phyloP scores from a whole-genome alignment of 1,139 yeast species.

The Yamadazyma atlantica region DNA sequence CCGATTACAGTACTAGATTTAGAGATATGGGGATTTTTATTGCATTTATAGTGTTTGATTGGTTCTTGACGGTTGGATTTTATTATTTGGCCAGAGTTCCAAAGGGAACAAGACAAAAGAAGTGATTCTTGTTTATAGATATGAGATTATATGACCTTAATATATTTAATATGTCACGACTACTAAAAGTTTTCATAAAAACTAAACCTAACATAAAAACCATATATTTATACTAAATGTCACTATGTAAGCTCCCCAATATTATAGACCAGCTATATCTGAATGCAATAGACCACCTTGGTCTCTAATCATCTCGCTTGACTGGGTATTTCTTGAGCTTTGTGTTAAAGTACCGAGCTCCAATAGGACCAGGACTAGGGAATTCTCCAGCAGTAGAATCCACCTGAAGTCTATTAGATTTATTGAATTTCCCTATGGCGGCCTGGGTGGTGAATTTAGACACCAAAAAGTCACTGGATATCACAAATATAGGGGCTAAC shows the following conservation, averaged over 20 bases:
- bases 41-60: slow-evolving; percentile 25
- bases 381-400: not conserved
- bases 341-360: slow-evolving; percentile 15
- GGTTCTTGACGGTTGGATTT: slow-evolving; percentile 34
- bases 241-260: no score
- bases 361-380: slow-evolving; percentile 4
- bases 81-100: slow-evolving; percentile 78
- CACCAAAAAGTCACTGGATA: slow-evolving; percentile 25
- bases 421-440: slow-evolving; percentile 15
- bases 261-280: slow-evolving; percentile 2
- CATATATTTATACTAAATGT: no score
- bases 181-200: no score
- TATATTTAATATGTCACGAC: no score
- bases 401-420: slow-evolving; percentile 6
- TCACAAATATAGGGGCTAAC: slow-evolving; percentile 26
- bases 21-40: slow-evolving; percentile 61
- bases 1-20: slow-evolving; percentile 33
- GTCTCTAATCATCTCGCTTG: slow-evolving; percentile 3
- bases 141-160: no score
- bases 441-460: slow-evolving; percentile 21
- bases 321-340: slow-evolving; percentile 15
- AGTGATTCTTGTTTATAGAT: not conserved
- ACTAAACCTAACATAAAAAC: no score
- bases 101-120: slow-evolving; percentile 16
- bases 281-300: not conserved